Conservation (phyloP, 805 yeast species). For the Barnettozyma sucrosica region DNA sequence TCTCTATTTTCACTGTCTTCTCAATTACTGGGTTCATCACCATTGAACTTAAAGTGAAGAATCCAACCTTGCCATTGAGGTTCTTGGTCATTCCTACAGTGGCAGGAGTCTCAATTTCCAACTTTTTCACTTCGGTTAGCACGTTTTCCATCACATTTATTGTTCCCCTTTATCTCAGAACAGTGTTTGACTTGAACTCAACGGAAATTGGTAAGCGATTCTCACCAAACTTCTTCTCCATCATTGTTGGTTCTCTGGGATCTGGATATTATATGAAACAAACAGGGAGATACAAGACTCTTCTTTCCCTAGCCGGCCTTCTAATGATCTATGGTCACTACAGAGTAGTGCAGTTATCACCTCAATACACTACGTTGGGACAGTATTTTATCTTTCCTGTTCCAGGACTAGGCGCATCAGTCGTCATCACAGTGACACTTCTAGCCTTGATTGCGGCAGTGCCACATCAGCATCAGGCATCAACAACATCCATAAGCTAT, state of each 20-base stretch:
- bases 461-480: conserved; percentile 58
- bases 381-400: conserved; percentile 40
- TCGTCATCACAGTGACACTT: conserved; percentile 59
- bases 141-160: conserved; percentile 44
- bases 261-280: conserved; percentile 60
- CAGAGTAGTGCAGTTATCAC: conserved; percentile 31
- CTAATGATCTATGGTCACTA: conserved; percentile 41
- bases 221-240: conserved; percentile 55
- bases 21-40: conserved; percentile 38
- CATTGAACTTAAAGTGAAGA: conserved; percentile 37
- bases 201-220: conserved; percentile 54
- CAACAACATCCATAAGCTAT: conserved; percentile 62
- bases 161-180: conserved; percentile 54
- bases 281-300: conserved; percentile 53
- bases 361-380: conserved; percentile 31
- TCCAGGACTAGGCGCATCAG: conserved; percentile 52
- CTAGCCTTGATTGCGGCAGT: conserved; percentile 69
- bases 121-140: conserved; percentile 44
- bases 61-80: conserved; percentile 59
- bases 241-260: conserved; percentile 54
- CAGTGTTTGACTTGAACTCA: conserved; percentile 48
- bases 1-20: conserved; percentile 29
- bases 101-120: conserved; percentile 56
- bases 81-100: conserved; percentile 54
- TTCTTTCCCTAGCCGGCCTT: conserved; percentile 38